Conservation (phyloP, 148 eudicot genomes). For the Bassia scoparia region DNA sequence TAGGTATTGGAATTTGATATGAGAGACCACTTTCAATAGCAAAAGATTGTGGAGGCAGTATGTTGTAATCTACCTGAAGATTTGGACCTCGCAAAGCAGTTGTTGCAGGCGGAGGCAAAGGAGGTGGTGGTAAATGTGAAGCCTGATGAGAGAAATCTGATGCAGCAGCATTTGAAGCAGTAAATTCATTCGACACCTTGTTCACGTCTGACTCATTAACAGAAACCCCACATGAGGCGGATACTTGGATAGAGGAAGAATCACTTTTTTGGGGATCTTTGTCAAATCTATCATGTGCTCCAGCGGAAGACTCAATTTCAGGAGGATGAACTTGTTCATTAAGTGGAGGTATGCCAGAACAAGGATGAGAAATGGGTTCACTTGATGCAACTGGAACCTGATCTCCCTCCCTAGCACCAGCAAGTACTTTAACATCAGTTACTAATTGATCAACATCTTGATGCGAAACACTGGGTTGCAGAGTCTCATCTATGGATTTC, state of each 20-base stretch:
- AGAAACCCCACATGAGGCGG: slow-evolving; percentile 24
- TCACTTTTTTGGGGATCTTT: slow-evolving; percentile 26
- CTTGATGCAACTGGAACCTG: slow-evolving; percentile 26
- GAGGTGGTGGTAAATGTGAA: slow-evolving; percentile 36
- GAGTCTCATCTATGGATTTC: slow-evolving; percentile 22
- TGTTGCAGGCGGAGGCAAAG: slow-evolving; percentile 26
- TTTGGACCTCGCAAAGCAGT: slow-evolving; percentile 32
- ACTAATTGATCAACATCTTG: slow-evolving; percentile 29
- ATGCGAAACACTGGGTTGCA: slow-evolving; percentile 15
- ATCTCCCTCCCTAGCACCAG: slow-evolving; percentile 23
- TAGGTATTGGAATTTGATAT: slow-evolving; percentile 39
- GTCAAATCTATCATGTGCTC: slow-evolving; percentile 28
- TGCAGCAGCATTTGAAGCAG: slow-evolving; percentile 27
- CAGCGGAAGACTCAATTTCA: slow-evolving; percentile 28
- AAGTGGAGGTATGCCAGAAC: slow-evolving; percentile 24
- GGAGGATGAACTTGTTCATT: slow-evolving; percentile 31
- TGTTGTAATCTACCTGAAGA: slow-evolving; percentile 23
- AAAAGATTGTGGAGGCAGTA: slow-evolving; percentile 29
- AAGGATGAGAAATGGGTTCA: slow-evolving; percentile 26
- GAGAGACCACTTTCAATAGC: slow-evolving; percentile 29
- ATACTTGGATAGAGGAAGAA: slow-evolving; percentile 25
- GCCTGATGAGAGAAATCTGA: slow-evolving; percentile 29
- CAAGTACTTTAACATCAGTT: slow-evolving; percentile 25
- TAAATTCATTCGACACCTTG: slow-evolving; percentile 20
- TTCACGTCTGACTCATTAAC: slow-evolving; percentile 17